Evolutionary conservation across 1,284 basidiomycete genomes (phyloP).

Genomic region (Earliella scabrosa): DNA sequence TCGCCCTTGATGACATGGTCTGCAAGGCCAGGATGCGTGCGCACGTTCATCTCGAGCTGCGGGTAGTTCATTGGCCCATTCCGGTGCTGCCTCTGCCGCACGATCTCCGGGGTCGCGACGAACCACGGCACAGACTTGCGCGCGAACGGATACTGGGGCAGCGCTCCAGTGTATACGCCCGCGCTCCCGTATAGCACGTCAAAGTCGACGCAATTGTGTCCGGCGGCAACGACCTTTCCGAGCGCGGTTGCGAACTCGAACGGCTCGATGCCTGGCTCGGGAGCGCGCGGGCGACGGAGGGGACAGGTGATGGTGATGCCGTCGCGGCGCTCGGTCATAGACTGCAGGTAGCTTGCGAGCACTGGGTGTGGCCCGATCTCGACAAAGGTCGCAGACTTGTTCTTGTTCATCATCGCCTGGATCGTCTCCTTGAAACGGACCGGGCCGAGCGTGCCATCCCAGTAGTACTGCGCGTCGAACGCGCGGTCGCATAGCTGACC

Average conservation of each 20-base stretch:
- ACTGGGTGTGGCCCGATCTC: conserved; percentile 43
- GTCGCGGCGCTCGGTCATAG: conserved; percentile 23
- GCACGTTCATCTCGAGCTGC: conserved; percentile 35
- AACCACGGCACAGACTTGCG: conserved; percentile 12
- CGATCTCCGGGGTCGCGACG: conserved; percentile 11
- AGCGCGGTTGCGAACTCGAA: conserved; percentile 9
- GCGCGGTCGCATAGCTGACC: conserved; percentile 23
- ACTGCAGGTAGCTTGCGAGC: conserved; percentile 36
- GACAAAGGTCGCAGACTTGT: conserved; percentile 32
- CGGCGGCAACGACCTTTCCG: conserved; percentile 13
- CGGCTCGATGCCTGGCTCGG: conserved; percentile 2
- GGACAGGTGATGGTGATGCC: conserved; percentile 32
- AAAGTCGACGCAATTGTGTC: conserved; percentile 18
- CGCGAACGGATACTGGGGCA: conserved; percentile 23
- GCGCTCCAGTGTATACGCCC: not conserved
- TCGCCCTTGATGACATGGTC: conserved; percentile 44
- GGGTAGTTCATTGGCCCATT: conserved; percentile 38
- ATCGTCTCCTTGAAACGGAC: conserved; percentile 37
- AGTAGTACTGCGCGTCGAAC: conserved; percentile 38
- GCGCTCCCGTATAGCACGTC: conserved; percentile 12
- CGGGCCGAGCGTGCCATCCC: conserved; percentile 36
- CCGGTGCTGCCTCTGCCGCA: conserved; percentile 16
- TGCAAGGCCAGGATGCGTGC: conserved; percentile 40
- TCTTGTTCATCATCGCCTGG: conserved; percentile 17
- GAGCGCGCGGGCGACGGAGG: conserved; percentile 30